Base-by-base conservation (phyloP, 306 rosid genomes). In the Biancaea sappan region DNA sequence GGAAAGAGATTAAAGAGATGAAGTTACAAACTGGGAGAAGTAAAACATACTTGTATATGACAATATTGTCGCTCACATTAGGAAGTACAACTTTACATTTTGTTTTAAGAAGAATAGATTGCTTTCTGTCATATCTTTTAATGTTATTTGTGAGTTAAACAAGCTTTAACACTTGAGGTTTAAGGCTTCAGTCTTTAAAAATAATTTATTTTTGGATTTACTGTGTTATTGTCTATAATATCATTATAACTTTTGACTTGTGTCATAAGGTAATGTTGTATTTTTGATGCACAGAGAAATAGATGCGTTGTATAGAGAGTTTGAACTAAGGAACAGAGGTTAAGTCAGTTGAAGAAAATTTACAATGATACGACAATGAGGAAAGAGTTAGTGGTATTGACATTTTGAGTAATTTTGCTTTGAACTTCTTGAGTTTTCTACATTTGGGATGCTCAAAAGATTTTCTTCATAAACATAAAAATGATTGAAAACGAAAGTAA, bases 1-100 rank as follows among this genome's bases (percentile, higher is more conserved):
- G 98, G 86, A 76, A 85, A 80, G 97, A 91, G 74, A 97, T 91
- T 68, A 84, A 78, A 80, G 89, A 89, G 74, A 75, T 91, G 35
- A 81, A 72, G 56, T 84, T 78, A 59, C 67, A 46, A 25, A 18
- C 74, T 75, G 69, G 50, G 35, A 84, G 61, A 73, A 65, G 78
- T 29, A 64, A 53, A 72, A 59, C 15, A n/a, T 66, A 25, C 80
- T 73, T 16, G 24, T 84, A 60, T 86, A 81, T 57, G 66, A 58
- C 60, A 69, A 83, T 66, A 61, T 88, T 80, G 84, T 86, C 56
- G 66, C 9, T 37, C 60, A 12, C 77, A 86, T 89, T 59, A 88
- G 70, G 84, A 89, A 94, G 97, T 94, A 88, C 4, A 18, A 6
- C 18, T 58, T 15, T 50, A 51, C 16, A 34, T 73, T 28, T n/a